Base-by-base conservation (phyloP, 208 protist species). In the Trypanosoma grayi region DNA sequence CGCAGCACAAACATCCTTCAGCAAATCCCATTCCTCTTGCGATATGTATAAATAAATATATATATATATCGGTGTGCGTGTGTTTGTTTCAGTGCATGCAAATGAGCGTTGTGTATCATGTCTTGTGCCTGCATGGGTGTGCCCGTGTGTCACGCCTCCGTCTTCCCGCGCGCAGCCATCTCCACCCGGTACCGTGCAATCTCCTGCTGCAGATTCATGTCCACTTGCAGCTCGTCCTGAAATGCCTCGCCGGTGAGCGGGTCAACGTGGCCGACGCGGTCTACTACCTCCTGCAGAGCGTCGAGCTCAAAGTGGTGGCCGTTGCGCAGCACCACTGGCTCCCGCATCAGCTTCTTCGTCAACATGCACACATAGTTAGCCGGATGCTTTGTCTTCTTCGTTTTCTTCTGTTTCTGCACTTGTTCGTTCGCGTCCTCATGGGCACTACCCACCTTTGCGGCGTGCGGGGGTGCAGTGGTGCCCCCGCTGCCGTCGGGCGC, bases 291-390 rank as follows among this genome's bases (percentile, higher is more conserved):
- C 56, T 87, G 73, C 34, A 95, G 67, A 34, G 76, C 89, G 36
- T 93, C 83, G 30, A 80, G 77, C 70, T 95, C 89, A 58, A 87
- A 95, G 25, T 65, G 84, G 54, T 92, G 75, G 10, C 89, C 89
- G 39, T 78, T 90, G 27, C 60, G 60, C 20, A 95, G 70, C 52
- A 81, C 66, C n/a, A 95, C 89, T 1, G 89, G 89, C 60, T 95
- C 85, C 44, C 78, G 73, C 89, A 95, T 93, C n/a, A 95, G 58
- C 77, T 90, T 92, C 3, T 82, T 80, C 16, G 85, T 93, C 69
- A 95, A 64, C 53, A 85, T 70, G 52, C 89, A 95, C 46, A 85
- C 78, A 66, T 86, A 95, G 63, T 79, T 56, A 6, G 59, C 31
- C 11, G 89, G 89, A 63, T 95, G 75, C 37, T 77, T 74, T 14